Evolutionary conservation across 75 land plant species (phyloP), one percentile per base, ranked within the genome.

Genomic region (Ceratopteris richardii): DNA sequence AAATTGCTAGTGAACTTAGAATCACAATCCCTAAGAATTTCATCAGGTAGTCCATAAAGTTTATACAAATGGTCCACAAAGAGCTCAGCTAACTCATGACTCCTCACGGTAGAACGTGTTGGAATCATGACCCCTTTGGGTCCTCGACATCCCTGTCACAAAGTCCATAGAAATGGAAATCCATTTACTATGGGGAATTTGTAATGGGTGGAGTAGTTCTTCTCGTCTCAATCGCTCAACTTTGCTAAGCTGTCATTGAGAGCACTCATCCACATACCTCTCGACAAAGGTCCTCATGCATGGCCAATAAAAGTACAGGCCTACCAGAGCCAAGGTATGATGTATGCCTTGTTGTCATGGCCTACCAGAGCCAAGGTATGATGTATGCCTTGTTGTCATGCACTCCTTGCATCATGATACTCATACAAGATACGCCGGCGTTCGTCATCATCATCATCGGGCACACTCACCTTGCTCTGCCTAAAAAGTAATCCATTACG

Each of bases 121-220:
- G 61, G 47, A 22, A 56, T 23, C 11, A 65, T 27, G 62, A 46
- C 50, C 37, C 58, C 3, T 2, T 12, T 27, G 54, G 18, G 9
- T 12, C 25, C 41, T 3, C 2, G 64, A 46, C 1, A 72, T 18
- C 3, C 63, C 51, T 0, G 21, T 29, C 13, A 65, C 53, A 21
- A 65, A 65, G 43, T 72, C 74, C 69, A 71, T 58, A 4, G 58
- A 65, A 9, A 66, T n/a, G 25, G 48, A 53, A 42, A 25, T 47
- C 66, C 72, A 69, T 62, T 27, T 52, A 12, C 46, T 44, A n/a
- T 54, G 21, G 13, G 57, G 72, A 28, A 62, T 55, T 13, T 37
- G 33, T 6, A 69, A n/a, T 5, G 72, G 72, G 13, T 69, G 58
- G 25, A 69, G 39, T 21, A 61, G 17, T 1, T 47, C 72, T 19